These are phyloP conservation scores for Yamadazyma diddensiae DNA, from an alignment of 1,139 yeast species.

Conservation along the genomic window DNA sequence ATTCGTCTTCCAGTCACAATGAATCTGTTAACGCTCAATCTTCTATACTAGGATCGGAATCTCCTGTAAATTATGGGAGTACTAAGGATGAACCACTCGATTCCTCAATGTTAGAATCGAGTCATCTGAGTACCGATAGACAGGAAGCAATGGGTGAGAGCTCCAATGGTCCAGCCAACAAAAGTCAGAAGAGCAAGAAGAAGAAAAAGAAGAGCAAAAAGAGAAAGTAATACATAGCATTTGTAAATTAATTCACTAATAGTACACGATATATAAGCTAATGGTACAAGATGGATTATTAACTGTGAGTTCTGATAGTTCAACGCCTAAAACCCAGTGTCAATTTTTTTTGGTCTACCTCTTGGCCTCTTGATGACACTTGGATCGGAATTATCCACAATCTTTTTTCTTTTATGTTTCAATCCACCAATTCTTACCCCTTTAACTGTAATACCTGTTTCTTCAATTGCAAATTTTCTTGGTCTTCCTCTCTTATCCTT, in stretches of 20 bases:
- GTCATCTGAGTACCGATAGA: too few species aligned
- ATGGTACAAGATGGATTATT: too few species aligned
- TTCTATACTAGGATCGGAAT: neutral
- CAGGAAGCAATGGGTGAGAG: too few species aligned
- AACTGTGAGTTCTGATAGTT: too few species aligned
- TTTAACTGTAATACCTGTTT: slow-evolving; percentile 47
- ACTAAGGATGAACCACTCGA: too few species aligned
- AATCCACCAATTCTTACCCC: slow-evolving; percentile 45
- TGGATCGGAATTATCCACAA: slow-evolving; percentile 12
- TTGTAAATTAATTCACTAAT: neutral
- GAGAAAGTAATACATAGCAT: slow-evolving; percentile 1
- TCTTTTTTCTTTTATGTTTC: slow-evolving; percentile 20
- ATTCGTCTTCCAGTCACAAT: neutral
- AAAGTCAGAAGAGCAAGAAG: slow-evolving; percentile 1
- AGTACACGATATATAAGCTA: too few species aligned
- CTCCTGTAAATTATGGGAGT: neutral
- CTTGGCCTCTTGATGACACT: slow-evolving; percentile 14
- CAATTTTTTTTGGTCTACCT: slow-evolving; percentile 16
- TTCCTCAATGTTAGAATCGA: too few species aligned
- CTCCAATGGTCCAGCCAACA: too few species aligned
- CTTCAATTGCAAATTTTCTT: slow-evolving; percentile 48
- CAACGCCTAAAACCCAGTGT: slow-evolving; percentile 3
- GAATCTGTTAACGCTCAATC: neutral
- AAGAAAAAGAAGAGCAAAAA: slow-evolving; percentile 2
- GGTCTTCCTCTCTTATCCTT: slow-evolving; percentile 52